Evolutionary conservation across 2,329 filamentous ascomycete species (phyloP).

Genomic region (Aspergillus niger): DNA sequence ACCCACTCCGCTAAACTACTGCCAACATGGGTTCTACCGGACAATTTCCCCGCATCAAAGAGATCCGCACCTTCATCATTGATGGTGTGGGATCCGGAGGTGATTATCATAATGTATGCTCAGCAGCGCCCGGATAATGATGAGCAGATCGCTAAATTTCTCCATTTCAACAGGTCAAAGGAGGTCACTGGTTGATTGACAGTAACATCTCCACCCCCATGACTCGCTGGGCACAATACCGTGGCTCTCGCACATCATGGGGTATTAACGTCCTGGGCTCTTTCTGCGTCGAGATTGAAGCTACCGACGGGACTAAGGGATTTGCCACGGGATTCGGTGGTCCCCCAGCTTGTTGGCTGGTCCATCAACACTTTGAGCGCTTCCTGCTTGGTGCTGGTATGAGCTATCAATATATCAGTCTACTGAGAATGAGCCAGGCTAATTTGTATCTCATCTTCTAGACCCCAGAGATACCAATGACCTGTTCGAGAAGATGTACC

Average conservation of each 20-base stretch:
- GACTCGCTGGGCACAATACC: slow-evolving; percentile 85
- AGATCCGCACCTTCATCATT: slow-evolving; percentile 49
- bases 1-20: not conserved
- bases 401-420: slow-evolving; percentile 9
- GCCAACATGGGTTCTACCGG: slow-evolving; percentile 31
- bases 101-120: slow-evolving; percentile 83
- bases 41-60: slow-evolving; percentile 48
- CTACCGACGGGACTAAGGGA: slow-evolving; percentile 85
- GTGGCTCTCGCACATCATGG: slow-evolving; percentile 85
- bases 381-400: slow-evolving; percentile 78
- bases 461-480: slow-evolving; percentile 90
- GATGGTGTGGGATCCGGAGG: slow-evolving; percentile 51
- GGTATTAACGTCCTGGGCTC: slow-evolving; percentile 94
- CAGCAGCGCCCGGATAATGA: not conserved
- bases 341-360: slow-evolving; percentile 89
- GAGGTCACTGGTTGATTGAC: slow-evolving; percentile 77
- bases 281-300: slow-evolving; percentile 87
- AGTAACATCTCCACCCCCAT: slow-evolving; percentile 90
- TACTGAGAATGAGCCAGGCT: not conserved
- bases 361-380: slow-evolving; percentile 88
- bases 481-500: slow-evolving; percentile 95
- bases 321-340: slow-evolving; percentile 94
- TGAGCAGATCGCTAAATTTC: not conserved
- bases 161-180: slow-evolving; percentile 40
- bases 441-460: slow-evolving; percentile 25